A percentile compares a stretch with the other conserved stretches of the same genome.
Conservation (phyloP, 768 basidiomycete species). For the Hebeloma cylindrosporum region DNA sequence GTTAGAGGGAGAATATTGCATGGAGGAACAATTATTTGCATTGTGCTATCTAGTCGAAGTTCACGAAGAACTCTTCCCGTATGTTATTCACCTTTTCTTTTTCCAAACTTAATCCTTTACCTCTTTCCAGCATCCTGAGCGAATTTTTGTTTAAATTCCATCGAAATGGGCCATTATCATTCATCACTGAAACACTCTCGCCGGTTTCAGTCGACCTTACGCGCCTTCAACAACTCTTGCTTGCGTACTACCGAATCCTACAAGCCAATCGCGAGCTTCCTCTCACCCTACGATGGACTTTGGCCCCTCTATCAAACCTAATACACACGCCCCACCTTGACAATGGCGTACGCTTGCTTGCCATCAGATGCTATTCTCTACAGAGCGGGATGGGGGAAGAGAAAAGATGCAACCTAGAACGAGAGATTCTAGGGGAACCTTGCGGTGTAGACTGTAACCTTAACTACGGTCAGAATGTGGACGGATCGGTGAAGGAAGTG, state of each 20-base stretch:
- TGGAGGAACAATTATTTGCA: conserved; percentile 50
- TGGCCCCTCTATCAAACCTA: conserved; percentile 49
- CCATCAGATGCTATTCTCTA: conserved; percentile 75
- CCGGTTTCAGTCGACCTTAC: conserved; percentile 35
- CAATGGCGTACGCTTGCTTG: conserved; percentile 61
- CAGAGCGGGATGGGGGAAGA: conserved; percentile 79
- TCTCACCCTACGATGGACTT: conserved; percentile 58
- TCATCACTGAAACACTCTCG: conserved; percentile 36
- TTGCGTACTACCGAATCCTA: conserved; percentile 82
- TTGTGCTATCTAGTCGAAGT: conserved; percentile 64
- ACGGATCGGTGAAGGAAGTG: conserved; percentile 43
- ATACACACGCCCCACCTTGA: conserved; percentile 51
- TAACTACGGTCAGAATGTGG: conserved; percentile 49
- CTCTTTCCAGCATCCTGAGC: conserved; percentile 51
- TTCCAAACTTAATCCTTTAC: conserved; percentile 12
- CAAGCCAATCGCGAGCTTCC: conserved; percentile 73
- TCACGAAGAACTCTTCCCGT: conserved; percentile 75
- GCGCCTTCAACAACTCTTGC: conserved; percentile 66
- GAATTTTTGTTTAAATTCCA: conserved; percentile 47
- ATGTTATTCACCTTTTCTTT: conserved; percentile 28
- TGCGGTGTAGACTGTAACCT: conserved; percentile 62
- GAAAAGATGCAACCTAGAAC: conserved; percentile 68
- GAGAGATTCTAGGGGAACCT: conserved; percentile 55
- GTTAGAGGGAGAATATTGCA: conserved; percentile 52
- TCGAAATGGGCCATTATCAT: conserved; percentile 53